Conservation (phyloP, 2,329 filamentous ascomycete genomes). For the Venturia pyrina region DNA sequence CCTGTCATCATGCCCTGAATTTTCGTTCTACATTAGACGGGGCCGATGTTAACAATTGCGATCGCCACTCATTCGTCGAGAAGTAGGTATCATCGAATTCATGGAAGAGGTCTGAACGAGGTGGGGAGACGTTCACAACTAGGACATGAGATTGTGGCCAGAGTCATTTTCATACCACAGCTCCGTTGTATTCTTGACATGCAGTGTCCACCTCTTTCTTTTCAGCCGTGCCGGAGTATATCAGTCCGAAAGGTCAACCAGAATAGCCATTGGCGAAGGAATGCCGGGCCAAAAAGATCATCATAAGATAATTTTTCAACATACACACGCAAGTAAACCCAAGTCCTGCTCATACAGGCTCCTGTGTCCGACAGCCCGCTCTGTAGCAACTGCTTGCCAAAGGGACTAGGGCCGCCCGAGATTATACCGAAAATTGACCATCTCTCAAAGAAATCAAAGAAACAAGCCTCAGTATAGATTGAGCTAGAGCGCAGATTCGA, state of each 20-base stretch:
- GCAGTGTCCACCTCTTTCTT: background rate
- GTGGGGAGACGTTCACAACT: background rate
- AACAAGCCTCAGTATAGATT: no score
- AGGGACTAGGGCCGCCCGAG: no score
- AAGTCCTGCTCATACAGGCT: no score
- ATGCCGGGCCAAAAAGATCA: background rate
- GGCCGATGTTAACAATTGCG: background rate
- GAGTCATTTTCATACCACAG: background rate
- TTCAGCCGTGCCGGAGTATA: background rate
- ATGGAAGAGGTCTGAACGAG: background rate
- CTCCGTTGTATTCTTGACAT: background rate
- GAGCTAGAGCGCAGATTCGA: no score
- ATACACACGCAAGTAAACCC: no score
- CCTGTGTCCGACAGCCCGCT: no score
- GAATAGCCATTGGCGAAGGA: background rate
- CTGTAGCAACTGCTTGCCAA: no score
- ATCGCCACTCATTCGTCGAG: background rate
- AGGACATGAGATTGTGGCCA: background rate
- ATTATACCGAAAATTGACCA: no score
- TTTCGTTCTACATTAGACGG: background rate
- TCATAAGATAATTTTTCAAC: no score
- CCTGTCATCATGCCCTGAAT: background rate
- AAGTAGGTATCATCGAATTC: background rate
- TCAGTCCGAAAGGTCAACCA: background rate
- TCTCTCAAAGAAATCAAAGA: no score